Evolutionary conservation across 2,329 filamentous ascomycete species (phyloP), one percentile per base, ranked within the genome.

Genomic region (Aspergillus brunneoviolaceus): DNA sequence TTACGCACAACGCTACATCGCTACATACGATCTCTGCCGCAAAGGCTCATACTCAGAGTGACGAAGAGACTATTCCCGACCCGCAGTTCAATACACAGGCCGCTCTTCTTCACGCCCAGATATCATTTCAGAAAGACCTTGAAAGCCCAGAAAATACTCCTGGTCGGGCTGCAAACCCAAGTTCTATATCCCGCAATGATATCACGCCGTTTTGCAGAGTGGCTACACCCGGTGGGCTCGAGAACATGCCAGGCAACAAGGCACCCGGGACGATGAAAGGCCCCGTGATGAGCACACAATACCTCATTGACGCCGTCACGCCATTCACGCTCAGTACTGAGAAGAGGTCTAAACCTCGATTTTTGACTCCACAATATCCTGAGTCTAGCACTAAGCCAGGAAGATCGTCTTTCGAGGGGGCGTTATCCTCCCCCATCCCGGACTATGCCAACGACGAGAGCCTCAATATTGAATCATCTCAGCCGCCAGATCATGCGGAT

Each of bases 11-110:
- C 42, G 51, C 73, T 19, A 71, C 70, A 45, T 79, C 77, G 5
- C 69, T 77, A 47, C 69, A 76, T 57, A 78, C 77, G 7, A 78
- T 76, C 5, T 69, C 71, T 19, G 61, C 74, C 35, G 70, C 68
- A 9, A 72, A 72, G 53, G 65, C 54, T 31, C 59, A 65, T 49
- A 57, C 66, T 4, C 67, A 65, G 11, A 35, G 64, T 31, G 62
- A 63, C 14, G 61, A 61, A 6, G 65, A 69, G 31, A 66, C 60
- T 23, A 70, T 67, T 50, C 65, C 66, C 5, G 75, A 76, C 35
- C 64, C 68, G 5, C 69, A 75, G 12, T 65, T 78, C 27, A 78
- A 76, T 0, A 79, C 77, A 0, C 77, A 79, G 58, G 75, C 74
- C 25, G 76, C 77, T 16, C 60, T 78, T 25, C 59, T 72, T 2